phyloP scores from a whole-genome alignment of 116 monocot genomes.

The Posidonia oceanica region DNA sequence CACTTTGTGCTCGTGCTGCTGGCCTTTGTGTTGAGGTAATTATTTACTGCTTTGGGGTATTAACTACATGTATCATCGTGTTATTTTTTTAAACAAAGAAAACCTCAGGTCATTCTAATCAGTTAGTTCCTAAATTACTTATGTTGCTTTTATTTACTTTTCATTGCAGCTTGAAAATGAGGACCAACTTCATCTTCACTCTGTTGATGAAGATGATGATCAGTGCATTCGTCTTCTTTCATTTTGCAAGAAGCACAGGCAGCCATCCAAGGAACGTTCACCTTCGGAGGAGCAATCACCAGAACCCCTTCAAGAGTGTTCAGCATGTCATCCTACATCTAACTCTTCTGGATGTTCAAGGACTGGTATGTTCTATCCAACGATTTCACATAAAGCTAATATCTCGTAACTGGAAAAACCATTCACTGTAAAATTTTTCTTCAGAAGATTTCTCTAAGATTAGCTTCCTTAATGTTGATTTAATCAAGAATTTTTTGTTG shows the following conservation, averaged over 20 bases:
- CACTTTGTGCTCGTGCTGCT: slow-evolving; percentile 99
- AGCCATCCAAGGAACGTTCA: slow-evolving; percentile 45
- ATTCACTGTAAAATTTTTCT: too few species aligned
- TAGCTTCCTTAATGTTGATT: too few species aligned
- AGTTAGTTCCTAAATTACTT: background rate
- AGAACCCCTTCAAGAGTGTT: slow-evolving; percentile 20
- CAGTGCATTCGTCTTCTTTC: slow-evolving; percentile 83
- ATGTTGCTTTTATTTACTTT: background rate
- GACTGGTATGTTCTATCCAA: slow-evolving; percentile 33
- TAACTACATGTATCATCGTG: too few species aligned
- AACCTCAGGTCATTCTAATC: too few species aligned
- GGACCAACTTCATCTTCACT: slow-evolving; percentile 58
- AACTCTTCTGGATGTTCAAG: slow-evolving; percentile 89
- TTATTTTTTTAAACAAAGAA: too few species aligned
- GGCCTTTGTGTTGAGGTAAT: slow-evolving; percentile 92
- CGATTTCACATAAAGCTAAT: background rate
- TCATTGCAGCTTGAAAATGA: slow-evolving; percentile 77
- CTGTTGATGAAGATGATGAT: slow-evolving; percentile 72
- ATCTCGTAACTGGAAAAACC: background rate
- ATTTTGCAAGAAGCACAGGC: slow-evolving; percentile 89
- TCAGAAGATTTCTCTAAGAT: too few species aligned
- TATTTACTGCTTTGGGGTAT: background rate
- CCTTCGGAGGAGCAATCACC: slow-evolving; percentile 24
- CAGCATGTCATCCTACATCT: slow-evolving; percentile 20
- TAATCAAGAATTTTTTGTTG: too few species aligned